Conservation (phyloP, 345 rosid species). For the Excoecaria agallocha region DNA sequence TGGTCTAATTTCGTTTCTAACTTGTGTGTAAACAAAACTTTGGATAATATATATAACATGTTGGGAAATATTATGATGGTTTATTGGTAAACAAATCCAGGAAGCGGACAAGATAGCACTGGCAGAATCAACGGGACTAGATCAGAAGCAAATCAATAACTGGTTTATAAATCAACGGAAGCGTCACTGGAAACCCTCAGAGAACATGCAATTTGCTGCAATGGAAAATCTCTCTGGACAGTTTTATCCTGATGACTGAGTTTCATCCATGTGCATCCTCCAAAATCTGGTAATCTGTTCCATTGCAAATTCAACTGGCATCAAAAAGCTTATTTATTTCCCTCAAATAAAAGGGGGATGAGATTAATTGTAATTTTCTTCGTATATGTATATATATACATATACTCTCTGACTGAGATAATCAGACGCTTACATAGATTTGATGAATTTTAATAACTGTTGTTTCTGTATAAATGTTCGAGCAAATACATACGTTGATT, state of each 20-base stretch:
- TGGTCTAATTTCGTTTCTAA: too few relatives aligned
- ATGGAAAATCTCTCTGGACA: slow-evolving; percentile 30
- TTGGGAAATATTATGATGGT: neutral
- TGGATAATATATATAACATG: too few relatives aligned
- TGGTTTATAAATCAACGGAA: slow-evolving; percentile 39
- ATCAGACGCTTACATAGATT: slow-evolving; percentile 14
- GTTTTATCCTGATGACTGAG: slow-evolving; percentile 23
- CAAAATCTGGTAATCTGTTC: neutral
- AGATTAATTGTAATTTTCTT: slow-evolving; percentile 22
- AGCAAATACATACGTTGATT: too few relatives aligned
- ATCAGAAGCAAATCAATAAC: slow-evolving; percentile 38
- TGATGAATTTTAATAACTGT: neutral
- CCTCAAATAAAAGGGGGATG: neutral
- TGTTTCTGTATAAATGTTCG: too few relatives aligned
- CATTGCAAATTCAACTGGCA: slow-evolving; percentile 13
- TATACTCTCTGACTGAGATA: slow-evolving; percentile 5
- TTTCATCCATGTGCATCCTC: slow-evolving; percentile 17
- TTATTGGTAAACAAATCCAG: slow-evolving; percentile 10
- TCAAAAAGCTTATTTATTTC: neutral
- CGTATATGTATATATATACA: too few relatives aligned
- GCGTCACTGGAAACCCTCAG: slow-evolving; percentile 36
- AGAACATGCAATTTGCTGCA: slow-evolving; percentile 28
- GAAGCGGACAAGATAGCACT: slow-evolving; percentile 33
- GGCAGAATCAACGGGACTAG: slow-evolving; percentile 36
- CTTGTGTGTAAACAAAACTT: too few relatives aligned